Conservation (phyloP, 1,139 yeast genomes). For the Saccharomyces hybrid region DNA sequence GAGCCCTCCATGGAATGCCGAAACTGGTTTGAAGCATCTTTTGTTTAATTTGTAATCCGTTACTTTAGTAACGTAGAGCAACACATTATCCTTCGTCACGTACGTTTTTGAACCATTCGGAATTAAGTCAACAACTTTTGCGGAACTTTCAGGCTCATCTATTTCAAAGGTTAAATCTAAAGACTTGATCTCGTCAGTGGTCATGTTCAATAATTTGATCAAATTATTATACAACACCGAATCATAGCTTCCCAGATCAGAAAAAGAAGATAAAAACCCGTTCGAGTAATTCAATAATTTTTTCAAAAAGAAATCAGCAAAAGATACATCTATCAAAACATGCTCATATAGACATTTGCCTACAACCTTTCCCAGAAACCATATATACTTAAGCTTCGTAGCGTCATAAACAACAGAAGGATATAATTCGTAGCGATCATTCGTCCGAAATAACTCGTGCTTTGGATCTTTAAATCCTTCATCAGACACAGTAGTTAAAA, state of each 20-base stretch:
- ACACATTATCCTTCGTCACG: constrained; percentile 55
- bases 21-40: constrained; percentile 51
- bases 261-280: constrained; percentile 44
- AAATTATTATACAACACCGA: constrained; percentile 57
- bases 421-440: constrained; percentile 53
- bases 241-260: constrained; percentile 72
- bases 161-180: constrained; percentile 64
- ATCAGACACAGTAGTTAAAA: constrained; percentile 61
- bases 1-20: constrained; percentile 64
- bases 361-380: constrained; percentile 69
- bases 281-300: constrained; percentile 43
- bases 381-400: constrained; percentile 38
- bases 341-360: constrained; percentile 90
- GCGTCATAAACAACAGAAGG: constrained; percentile 37
- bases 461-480: constrained; percentile 53
- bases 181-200: constrained; percentile 46
- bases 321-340: constrained; percentile 70
- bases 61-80: constrained; percentile 69
- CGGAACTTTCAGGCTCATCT: constrained; percentile 17
- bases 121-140: constrained; percentile 45
- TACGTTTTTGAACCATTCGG: constrained; percentile 49
- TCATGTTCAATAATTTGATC: constrained; percentile 52
- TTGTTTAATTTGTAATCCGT: constrained; percentile 75
- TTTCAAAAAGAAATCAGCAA: constrained; percentile 80
- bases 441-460: constrained; percentile 45